Evolutionary conservation across 495 filamentous ascomycete species (phyloP).

Genomic region (Penicillium longicatenatum): DNA sequence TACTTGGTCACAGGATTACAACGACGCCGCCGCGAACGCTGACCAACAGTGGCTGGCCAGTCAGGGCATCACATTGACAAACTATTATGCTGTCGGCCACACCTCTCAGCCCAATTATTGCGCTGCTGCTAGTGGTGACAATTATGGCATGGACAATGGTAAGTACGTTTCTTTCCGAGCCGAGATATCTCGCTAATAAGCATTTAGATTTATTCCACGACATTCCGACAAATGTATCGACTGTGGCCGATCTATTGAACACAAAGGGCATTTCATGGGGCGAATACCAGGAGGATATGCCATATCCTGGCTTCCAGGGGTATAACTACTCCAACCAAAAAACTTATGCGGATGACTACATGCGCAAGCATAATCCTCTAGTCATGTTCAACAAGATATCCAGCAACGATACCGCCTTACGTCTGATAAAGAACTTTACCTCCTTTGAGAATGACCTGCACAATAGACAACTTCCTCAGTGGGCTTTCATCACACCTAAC

Average conservation of each 20-base stretch:
- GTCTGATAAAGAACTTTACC: conserved; percentile 64
- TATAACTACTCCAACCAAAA: conserved; percentile 14
- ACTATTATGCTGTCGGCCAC: conserved; percentile 11
- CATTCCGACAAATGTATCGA: conserved; percentile 8
- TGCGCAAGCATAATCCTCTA: conserved; percentile 72
- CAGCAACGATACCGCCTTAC: conserved; percentile 49
- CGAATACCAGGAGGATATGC: conserved; percentile 11
- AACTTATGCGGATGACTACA: conserved; percentile 50
- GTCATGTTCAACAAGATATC: conserved; percentile 57
- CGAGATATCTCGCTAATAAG: not conserved
- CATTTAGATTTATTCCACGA: conserved; percentile 1
- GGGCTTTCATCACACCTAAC: conserved; percentile 59
- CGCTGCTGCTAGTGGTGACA: conserved; percentile 11
- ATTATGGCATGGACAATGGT: conserved; percentile 13
- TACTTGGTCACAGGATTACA: conserved; percentile 8
- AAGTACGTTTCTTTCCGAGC: not conserved
- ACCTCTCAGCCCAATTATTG: conserved; percentile 12
- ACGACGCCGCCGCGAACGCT: conserved; percentile 4
- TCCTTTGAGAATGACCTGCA: conserved; percentile 57
- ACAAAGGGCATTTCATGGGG: conserved; percentile 13
- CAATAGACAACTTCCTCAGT: conserved; percentile 60
- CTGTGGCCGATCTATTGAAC: conserved; percentile 8
- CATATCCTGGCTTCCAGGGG: conserved; percentile 10
- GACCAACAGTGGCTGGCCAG: conserved; percentile 13
- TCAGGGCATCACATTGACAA: conserved; percentile 10